Conservation (phyloP, 2,329 filamentous ascomycete species). For the Geosmithia morbida region DNA sequence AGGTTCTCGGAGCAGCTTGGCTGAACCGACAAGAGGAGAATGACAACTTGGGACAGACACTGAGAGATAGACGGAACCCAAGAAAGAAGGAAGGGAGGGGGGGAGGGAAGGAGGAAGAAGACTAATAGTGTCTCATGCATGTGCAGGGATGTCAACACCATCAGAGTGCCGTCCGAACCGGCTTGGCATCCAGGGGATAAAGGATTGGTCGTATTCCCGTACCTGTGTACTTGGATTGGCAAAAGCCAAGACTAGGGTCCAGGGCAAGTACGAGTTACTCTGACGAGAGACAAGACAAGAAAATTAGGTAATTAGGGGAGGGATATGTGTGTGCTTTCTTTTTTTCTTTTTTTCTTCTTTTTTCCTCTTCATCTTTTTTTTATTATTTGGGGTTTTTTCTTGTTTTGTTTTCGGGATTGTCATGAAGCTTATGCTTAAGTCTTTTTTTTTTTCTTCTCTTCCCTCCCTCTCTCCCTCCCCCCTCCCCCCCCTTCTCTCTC, state of each 20-base stretch:
- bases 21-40: too few species aligned
- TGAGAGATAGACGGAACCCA: too few species aligned
- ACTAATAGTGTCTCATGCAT: background rate
- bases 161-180: conserved; percentile 22
- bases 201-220: background rate
- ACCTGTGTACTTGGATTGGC: background rate
- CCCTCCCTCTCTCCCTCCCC: too few species aligned
- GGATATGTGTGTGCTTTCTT: too few species aligned
- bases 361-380: background rate
- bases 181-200: conserved; percentile 14
- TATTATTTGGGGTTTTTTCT: too few species aligned
- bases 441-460: background rate
- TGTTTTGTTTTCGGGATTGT: background rate
- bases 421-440: too few species aligned
- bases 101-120: background rate
- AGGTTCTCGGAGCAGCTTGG: too few species aligned
- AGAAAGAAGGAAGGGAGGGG: too few species aligned
- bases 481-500: too few species aligned
- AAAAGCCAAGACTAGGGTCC: background rate
- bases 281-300: too few species aligned
- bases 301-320: background rate
- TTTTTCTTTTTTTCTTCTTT: background rate
- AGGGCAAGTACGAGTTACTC: background rate
- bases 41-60: too few species aligned
- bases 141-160: conserved; percentile 9